A percentile compares a stretch with the other conserved stretches of the same genome.
These are phyloP conservation scores for Aegilops umbellulata DNA, from an alignment of 176 grass and related monocot genomes.

Conservation along the genomic window DNA sequence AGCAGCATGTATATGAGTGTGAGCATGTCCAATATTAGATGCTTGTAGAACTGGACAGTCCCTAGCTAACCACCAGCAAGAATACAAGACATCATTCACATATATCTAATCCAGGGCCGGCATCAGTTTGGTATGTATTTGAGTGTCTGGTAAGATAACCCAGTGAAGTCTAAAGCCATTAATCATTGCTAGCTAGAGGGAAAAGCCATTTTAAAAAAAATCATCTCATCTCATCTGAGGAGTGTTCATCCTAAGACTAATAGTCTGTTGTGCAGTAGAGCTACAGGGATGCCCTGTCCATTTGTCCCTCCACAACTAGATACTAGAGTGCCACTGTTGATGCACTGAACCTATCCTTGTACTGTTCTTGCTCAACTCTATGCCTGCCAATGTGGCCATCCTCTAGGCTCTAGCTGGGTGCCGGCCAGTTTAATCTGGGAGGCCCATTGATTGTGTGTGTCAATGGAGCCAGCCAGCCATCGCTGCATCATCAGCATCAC, in stretches of 20 bases:
- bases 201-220: neutral
- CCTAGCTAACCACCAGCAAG: neutral
- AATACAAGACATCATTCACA: neutral
- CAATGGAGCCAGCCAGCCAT: conserved; percentile 35
- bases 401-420: conserved; percentile 19
- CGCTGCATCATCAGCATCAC: conserved; percentile 31
- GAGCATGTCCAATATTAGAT: conserved; percentile 20
- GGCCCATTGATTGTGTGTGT: conserved; percentile 34
- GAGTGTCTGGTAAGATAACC: neutral
- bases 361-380: neutral
- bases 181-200: neutral
- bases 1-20: neutral
- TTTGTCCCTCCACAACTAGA: conserved; percentile 5
- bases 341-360: conserved; percentile 26
- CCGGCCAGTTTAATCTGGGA: conserved; percentile 20
- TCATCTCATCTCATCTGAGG: neutral
- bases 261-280: neutral
- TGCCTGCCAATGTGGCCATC: conserved; percentile 6
- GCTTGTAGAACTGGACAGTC: conserved; percentile 14
- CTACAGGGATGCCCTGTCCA: conserved; percentile 3
- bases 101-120: conserved; percentile 31
- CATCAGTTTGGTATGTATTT: neutral
- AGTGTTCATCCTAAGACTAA: neutral
- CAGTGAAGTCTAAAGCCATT: neutral
- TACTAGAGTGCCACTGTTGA: neutral